Conservation (phyloP, 495 filamentous ascomycete genomes). For the Penicillium dipodomyicola region DNA sequence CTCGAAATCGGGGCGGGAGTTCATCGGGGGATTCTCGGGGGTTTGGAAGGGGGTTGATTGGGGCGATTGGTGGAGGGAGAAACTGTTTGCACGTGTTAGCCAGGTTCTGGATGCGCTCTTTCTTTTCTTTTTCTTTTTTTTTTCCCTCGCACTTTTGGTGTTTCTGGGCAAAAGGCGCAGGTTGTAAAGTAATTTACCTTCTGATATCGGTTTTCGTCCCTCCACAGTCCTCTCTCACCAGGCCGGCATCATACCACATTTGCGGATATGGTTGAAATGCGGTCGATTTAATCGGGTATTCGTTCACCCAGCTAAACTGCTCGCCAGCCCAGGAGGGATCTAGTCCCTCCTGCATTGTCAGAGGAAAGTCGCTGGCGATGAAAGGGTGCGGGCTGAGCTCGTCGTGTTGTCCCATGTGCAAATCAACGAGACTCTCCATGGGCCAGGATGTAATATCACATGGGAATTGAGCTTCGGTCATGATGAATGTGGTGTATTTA, state of each 20-base stretch:
- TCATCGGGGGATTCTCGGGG: conserved; percentile 10
- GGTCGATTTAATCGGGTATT: background rate
- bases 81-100: background rate
- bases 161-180: background rate
- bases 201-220: background rate
- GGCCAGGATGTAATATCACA: conserved; percentile 2
- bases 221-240: conserved; percentile 9
- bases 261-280: conserved; percentile 15
- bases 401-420: background rate
- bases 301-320: background rate
- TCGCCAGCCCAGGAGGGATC: background rate
- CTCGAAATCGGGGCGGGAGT: conserved; percentile 19
- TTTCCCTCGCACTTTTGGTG: background rate
- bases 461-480: conserved; percentile 2
- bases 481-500: background rate
- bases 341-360: background rate
- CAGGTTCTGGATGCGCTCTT: no score
- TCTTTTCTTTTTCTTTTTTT: no score
- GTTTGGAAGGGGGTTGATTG: conserved; percentile 2
- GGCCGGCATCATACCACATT: conserved; percentile 15
- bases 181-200: conserved; percentile 1
- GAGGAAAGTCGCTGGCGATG: conserved; percentile 6
- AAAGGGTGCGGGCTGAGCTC: background rate
- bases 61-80: conserved; percentile 4
- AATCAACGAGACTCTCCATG: background rate